Evolutionary conservation across 192 early-diverging fungal genomes (phyloP).

Genomic region (Coemansia sp.): DNA sequence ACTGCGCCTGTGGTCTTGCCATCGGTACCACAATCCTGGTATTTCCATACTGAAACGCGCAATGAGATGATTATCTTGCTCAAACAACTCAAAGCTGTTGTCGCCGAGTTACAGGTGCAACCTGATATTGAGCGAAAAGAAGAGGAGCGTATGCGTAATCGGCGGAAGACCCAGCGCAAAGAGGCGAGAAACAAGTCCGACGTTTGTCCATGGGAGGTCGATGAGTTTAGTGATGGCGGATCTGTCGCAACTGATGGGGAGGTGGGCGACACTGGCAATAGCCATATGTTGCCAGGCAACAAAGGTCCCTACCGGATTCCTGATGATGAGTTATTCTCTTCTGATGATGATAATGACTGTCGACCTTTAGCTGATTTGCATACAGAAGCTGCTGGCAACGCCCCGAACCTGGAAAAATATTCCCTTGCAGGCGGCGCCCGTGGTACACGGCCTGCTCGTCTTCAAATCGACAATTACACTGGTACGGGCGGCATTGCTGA

Average conservation of each 20-base stretch:
- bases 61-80: conserved; percentile 50
- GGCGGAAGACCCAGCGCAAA: conserved; percentile 39
- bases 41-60: conserved; percentile 45
- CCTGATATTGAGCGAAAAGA: conserved; percentile 46
- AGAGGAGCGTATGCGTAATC: conserved; percentile 43
- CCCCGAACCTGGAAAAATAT: conserved; percentile 22
- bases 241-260: conserved; percentile 16
- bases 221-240: conserved; percentile 46
- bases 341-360: conserved; percentile 21
- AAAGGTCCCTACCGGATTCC: conserved; percentile 26
- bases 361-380: background rate
- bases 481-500: conserved; percentile 55
- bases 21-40: conserved; percentile 40
- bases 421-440: conserved; percentile 19
- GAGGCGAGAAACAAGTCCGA: conserved; percentile 39
- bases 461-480: conserved; percentile 37
- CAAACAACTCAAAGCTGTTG: conserved; percentile 48
- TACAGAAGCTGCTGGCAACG: background rate
- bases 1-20: conserved; percentile 1
- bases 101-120: conserved; percentile 45
- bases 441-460: conserved; percentile 12
- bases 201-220: conserved; percentile 52
- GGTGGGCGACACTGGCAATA: conserved; percentile 2
- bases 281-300: background rate
- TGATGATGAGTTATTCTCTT: conserved; percentile 48